Evolutionary conservation across 106 monocot species (phyloP).

Genomic region (Apostasia shenzhenica): DNA sequence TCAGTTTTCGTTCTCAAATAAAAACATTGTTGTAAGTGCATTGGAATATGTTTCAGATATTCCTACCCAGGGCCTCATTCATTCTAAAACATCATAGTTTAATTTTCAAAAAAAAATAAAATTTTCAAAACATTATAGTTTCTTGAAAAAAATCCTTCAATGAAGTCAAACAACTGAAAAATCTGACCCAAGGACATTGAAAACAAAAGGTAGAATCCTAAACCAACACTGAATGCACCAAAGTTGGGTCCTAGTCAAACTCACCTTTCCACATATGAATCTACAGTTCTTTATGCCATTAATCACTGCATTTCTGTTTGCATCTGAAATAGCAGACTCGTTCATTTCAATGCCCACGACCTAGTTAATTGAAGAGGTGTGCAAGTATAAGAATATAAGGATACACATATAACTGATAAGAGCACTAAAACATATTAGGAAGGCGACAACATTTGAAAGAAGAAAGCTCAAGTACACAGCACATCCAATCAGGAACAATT

Average conservation of each 20-base stretch:
- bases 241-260: not conserved
- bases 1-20: not conserved
- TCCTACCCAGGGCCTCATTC: not conserved
- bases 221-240: not conserved
- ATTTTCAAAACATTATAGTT: not conserved
- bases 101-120: not conserved
- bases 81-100: too few species aligned
- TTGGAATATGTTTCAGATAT: not conserved
- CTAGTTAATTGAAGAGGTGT: conserved; percentile 17
- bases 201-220: not conserved
- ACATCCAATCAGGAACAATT: too few species aligned
- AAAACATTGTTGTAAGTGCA: not conserved
- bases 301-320: conserved; percentile 77
- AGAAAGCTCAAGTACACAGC: too few species aligned
- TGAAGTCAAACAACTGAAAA: too few species aligned
- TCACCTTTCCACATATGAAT: conserved; percentile 90
- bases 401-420: too few species aligned
- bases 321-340: conserved; percentile 82
- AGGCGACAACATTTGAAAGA: too few species aligned
- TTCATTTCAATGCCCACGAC: conserved; percentile 99
- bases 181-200: not conserved
- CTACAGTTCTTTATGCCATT: conserved; percentile 86
- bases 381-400: too few species aligned
- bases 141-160: not conserved
- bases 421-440: too few species aligned